Conservation (phyloP, 2,329 filamentous ascomycete species). For the Colletotrichum navitas region DNA sequence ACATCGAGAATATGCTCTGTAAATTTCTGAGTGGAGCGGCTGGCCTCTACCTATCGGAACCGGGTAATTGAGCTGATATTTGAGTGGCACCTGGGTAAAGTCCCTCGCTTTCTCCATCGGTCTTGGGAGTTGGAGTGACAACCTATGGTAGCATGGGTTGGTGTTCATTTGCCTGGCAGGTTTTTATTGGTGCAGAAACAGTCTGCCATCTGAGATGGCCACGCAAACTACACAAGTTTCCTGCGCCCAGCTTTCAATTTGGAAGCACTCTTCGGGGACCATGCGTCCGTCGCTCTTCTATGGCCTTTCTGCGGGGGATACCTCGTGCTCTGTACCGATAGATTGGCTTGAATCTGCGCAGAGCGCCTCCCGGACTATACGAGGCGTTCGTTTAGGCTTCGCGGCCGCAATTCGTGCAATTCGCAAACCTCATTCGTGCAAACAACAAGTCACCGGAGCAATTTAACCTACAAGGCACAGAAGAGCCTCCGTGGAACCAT, state of each 20-base stretch:
- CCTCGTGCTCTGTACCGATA: not conserved
- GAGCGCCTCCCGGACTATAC: not conserved
- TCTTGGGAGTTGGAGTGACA: not conserved
- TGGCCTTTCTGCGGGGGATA: not conserved
- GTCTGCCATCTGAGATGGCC: not conserved
- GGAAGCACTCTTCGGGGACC: not conserved
- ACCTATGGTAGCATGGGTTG: not conserved
- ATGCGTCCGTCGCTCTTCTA: not conserved
- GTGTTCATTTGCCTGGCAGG: not conserved
- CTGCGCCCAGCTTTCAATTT: not conserved
- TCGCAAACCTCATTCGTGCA: not conserved
- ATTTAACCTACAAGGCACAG: not conserved
- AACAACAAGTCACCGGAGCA: not conserved
- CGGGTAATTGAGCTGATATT: not conserved
- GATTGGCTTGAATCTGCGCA: not conserved
- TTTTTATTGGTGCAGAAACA: not conserved
- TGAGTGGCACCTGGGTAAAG: not conserved
- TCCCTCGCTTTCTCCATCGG: not conserved
- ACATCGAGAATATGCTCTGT: not conserved
- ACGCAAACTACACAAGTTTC: not conserved
- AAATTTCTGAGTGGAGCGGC: not conserved
- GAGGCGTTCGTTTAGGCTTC: not conserved
- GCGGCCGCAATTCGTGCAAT: not conserved
- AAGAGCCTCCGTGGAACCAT: not conserved
- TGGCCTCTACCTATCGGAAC: not conserved